Evolutionary conservation across 805 yeast species (phyloP), one percentile per base, ranked within the genome.

Genomic region (Candida koratica): DNA sequence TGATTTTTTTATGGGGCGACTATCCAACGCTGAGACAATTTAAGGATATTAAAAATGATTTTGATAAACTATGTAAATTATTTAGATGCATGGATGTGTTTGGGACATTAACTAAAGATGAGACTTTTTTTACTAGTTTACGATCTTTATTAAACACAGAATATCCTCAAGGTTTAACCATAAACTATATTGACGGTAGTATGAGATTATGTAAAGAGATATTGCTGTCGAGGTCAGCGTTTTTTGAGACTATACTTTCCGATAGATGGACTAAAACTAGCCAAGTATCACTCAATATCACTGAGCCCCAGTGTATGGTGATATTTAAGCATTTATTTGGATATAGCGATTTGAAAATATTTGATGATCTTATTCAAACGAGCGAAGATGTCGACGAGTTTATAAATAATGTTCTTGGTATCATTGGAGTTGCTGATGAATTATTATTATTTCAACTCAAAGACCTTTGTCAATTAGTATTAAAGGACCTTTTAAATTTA

Each of bases 341-440:
- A 0, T 58, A 53, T 31, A 61, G 62, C 29, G 72, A 64, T 46
- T 50, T 56, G 34, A 51, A 53, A 1, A 39, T 76, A 10, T 69
- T 75, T 43, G 62, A 67, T 14, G 49, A 46, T 1, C 48, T 56
- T 14, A 57, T 51, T 20, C 25, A 46, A 20, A 10, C 27, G 12
- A 45, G 43, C 16, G 40, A 42, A 1, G 48, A 44, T n/a, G 40
- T 51, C 1, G 66, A 63, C 20, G 70, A 69, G 1, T 78, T 79
- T 39, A 65, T 81, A 14, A 74, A 73, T 38, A 51, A 64, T 26
- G 59, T 77, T 3, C 59, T 88, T 16, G 84, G 77, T 9, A 50
- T 84, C 22, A 63, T 84, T 37, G 78, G 73, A 35, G 53, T 76
- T 3, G 59, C 84, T 3, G 89, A 85, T 50, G 81, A 79, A 46